Evolutionary conservation across 148 eudicot species (phyloP).

Genomic region (Beta vulgaris): DNA sequence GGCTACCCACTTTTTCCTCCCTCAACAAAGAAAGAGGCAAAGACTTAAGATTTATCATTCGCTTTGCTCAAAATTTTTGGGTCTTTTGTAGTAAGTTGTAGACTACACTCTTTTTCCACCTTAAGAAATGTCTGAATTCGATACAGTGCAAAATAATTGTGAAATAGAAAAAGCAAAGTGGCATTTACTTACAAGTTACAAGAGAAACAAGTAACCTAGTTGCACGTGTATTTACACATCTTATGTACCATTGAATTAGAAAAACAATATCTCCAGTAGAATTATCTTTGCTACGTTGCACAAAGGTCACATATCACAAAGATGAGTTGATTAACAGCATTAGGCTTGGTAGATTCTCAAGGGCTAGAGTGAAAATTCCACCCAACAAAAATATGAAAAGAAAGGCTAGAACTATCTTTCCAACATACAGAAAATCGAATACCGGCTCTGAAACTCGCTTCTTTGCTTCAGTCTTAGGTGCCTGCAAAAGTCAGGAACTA

Average conservation of each 20-base stretch:
- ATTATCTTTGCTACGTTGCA: background rate
- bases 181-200: too few species aligned
- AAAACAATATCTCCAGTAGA: too few species aligned
- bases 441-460: slow-evolving; percentile 28
- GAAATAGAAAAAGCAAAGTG: too few species aligned
- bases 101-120: background rate
- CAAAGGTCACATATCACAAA: slow-evolving; percentile 23
- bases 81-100: too few species aligned
- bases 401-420: slow-evolving; percentile 67
- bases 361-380: slow-evolving; percentile 52
- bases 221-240: background rate
- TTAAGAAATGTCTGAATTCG: background rate
- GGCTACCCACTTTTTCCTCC: too few species aligned
- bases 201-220: too few species aligned
- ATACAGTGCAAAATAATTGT: too few species aligned
- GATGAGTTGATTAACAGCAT: slow-evolving; percentile 45
- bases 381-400: slow-evolving; percentile 59
- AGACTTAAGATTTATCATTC: too few species aligned
- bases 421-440: slow-evolving; percentile 39
- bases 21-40: too few species aligned
- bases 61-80: too few species aligned
- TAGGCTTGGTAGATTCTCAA: slow-evolving; percentile 67
- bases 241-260: background rate
- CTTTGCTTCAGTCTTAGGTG: slow-evolving; percentile 17
- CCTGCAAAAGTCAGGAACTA: slow-evolving; percentile 43